These are phyloP conservation scores for Fusarium tjaetaba DNA, from an alignment of 2,329 filamentous ascomycete genomes.

Conservation along the genomic window DNA sequence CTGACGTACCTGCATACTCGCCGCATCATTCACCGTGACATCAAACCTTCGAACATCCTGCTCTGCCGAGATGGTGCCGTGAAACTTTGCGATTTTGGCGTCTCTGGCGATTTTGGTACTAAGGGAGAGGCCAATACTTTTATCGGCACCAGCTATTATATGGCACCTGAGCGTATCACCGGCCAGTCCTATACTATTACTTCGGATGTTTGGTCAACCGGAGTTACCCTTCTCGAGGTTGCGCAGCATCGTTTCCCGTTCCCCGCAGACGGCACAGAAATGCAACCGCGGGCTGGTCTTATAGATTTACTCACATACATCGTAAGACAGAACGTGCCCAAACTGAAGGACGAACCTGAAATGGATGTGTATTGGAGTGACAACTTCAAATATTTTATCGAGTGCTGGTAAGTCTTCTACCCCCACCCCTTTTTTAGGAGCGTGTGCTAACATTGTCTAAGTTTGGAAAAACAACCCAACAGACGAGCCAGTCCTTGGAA, in stretches of 20 bases:
- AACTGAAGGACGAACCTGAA: constrained; percentile 92
- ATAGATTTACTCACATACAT: constrained; percentile 98
- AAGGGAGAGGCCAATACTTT: constrained; percentile 99
- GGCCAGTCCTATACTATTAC: constrained; percentile 99
- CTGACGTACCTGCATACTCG: constrained; percentile 94
- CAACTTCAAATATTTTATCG: constrained; percentile 99
- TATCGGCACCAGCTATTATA: constrained; percentile 98
- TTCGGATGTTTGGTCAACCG: constrained; percentile 97
- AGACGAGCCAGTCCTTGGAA: constrained; percentile 95
- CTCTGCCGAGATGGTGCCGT: constrained; percentile 92
- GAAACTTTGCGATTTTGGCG: constrained; percentile 98
- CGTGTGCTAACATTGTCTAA: constrained; percentile 52
- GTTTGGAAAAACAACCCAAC: constrained; percentile 90
- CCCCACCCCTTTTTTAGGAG: neutral
- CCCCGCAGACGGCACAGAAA: constrained; percentile 94
- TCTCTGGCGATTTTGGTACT: constrained; percentile 96
- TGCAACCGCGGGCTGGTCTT: constrained; percentile 90
- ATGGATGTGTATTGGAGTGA: constrained; percentile 94
- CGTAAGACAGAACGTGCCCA: constrained; percentile 93
- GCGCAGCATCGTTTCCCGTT: constrained; percentile 98
- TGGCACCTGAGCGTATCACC: constrained; percentile 98
- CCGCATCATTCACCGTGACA: constrained; percentile 98
- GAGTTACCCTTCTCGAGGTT: constrained; percentile 98
- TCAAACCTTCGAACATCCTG: constrained; percentile 97
- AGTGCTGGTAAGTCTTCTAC: constrained; percentile 85